Evolutionary conservation across 2,329 filamentous ascomycete species (phyloP).

Genomic region (Colletotrichum liriopes): DNA sequence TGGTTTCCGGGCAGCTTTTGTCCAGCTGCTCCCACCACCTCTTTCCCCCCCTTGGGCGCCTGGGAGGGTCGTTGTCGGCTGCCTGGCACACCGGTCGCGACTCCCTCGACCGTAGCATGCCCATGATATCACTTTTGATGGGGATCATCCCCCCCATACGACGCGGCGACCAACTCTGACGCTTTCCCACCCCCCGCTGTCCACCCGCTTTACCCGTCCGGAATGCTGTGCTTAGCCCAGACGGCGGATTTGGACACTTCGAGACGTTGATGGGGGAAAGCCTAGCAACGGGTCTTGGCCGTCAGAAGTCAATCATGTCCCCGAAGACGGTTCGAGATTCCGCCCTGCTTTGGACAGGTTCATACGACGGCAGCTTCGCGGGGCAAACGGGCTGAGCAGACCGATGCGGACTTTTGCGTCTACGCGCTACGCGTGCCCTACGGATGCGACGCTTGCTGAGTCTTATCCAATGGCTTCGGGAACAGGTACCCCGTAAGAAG

Average conservation of each 20-base stretch:
- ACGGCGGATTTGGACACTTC: background rate
- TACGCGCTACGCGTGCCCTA: background rate
- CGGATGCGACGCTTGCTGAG: background rate
- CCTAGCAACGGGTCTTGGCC: background rate
- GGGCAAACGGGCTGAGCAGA: background rate
- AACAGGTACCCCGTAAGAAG: background rate
- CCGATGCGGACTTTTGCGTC: background rate
- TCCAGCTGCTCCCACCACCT: background rate
- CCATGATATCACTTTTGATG: slow-evolving; percentile 24
- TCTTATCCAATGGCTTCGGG: background rate
- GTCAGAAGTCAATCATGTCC: background rate
- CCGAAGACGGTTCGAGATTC: background rate
- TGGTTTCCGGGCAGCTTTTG: background rate
- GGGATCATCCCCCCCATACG: slow-evolving; percentile 17
- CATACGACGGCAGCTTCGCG: background rate
- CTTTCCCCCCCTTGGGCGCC: background rate
- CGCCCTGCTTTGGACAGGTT: background rate
- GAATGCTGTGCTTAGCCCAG: slow-evolving; percentile 17
- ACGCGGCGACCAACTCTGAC: slow-evolving; percentile 4
- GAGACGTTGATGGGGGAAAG: background rate
- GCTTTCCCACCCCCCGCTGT: background rate
- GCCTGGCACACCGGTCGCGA: background rate
- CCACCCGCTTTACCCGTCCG: background rate
- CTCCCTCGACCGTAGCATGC: slow-evolving; percentile 2
- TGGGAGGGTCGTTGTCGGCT: background rate